Percentiles rank a stretch among this genome's conserved stretches.
phyloP scores from a whole-genome alignment of 768 basidiomycete species.

The Naganishia onofrii region DNA sequence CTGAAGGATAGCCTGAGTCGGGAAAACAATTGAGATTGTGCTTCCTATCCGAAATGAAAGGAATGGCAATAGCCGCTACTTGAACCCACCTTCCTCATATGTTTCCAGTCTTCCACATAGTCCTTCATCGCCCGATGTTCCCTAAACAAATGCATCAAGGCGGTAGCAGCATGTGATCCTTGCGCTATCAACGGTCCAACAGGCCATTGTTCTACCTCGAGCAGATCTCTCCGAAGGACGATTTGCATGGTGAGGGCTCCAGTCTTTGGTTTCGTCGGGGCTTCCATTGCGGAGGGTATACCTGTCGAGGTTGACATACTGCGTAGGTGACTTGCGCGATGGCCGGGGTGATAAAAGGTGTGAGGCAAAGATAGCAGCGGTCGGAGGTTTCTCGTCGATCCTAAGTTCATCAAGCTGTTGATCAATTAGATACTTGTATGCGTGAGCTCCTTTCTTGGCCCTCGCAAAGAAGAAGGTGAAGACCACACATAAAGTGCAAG shows the following conservation, averaged over 20 bases:
- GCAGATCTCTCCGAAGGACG: constrained; percentile 44
- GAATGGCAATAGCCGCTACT: no score
- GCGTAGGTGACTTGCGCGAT: neutral
- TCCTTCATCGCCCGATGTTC: constrained; percentile 42
- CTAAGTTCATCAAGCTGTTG: neutral
- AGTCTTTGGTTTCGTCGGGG: neutral
- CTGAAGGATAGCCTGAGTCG: constrained; percentile 10
- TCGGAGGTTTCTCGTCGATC: neutral
- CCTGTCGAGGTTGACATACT: constrained; percentile 1
- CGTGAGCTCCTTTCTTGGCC: neutral
- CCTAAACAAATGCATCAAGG: constrained; percentile 43
- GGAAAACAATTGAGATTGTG: neutral
- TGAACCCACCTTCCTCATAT: constrained; percentile 47
- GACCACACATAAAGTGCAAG: no score
- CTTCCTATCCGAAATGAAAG: neutral
- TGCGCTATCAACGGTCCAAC: constrained; percentile 51
- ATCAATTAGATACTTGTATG: neutral
- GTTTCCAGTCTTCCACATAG: constrained; percentile 43
- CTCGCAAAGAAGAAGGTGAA: neutral
- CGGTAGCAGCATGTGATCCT: constrained; percentile 50
- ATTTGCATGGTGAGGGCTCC: constrained; percentile 49
- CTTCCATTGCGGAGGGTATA: neutral
- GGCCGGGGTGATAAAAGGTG: neutral
- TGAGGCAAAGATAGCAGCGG: neutral
- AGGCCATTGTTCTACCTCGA: constrained; percentile 48